Base-by-base conservation (phyloP, 2,329 filamentous ascomycete species). In the Graphiopsis chlorocephala region DNA sequence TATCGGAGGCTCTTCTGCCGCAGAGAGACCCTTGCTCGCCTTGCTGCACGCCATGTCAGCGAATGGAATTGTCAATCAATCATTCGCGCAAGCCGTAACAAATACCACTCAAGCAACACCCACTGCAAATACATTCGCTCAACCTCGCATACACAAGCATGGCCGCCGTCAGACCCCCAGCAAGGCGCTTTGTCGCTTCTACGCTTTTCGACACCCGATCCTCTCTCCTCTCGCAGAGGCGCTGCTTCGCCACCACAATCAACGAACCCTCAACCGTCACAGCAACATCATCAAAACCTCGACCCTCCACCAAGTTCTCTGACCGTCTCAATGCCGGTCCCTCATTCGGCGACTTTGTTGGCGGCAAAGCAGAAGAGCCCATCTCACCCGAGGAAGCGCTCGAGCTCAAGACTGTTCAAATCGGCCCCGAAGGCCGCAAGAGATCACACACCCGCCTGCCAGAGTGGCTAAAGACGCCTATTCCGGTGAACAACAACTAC, bases 401-500 rank as follows among this genome's bases (percentile, higher is more conserved):
- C 72, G 83, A 85, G 59, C 81, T 89, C 66, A 84, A 85, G 69
- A 88, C 85, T 14, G 86, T 85, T 8, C 80, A 86, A 68, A 84
- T 87, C 42, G 86, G 86, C 12, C 86, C 85, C 1, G 81, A 82
- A 68, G 86, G 86, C 64, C 85, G 83, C 74, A 86, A 88, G 79
- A 86, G 86, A 76, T 82, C 85, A 72, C 87, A 89, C 72, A 89
- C 86, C 57, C 88, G 95, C 56, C 83, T 99, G 57, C 95, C 95
- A 23, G 86, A 90, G 70, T 99, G 95, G 95, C 86, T 99, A 68
- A 97, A 98, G 84, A 99, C 94, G 25, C 91, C 93, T 1, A 95
- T 99, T 64, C 95, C 95, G 0, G 87, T 88, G 14, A 89, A 89
- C 67, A 90, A 86, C 64, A 96, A 96, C 80, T 97, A 90, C 83